Evolutionary conservation across 495 filamentous ascomycete genomes (phyloP).

Genomic region (Trichoderma reesei): DNA sequence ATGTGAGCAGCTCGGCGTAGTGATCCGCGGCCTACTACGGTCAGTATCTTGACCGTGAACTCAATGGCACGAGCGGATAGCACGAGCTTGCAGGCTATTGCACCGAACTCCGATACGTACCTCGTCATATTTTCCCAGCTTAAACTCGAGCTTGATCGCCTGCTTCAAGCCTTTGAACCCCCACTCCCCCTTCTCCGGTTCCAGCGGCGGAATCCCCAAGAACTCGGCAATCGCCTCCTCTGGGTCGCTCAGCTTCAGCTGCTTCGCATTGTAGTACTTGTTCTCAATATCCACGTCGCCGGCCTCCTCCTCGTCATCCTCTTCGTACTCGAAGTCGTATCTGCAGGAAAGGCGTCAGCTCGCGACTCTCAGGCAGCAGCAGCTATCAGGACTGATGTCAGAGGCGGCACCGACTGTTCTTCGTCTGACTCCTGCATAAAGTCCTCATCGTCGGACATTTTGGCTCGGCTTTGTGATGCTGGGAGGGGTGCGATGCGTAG

Average conservation of each 20-base stretch:
- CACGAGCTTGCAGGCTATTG: too few species aligned
- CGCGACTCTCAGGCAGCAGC: neutral
- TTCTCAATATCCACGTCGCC: conserved; percentile 95
- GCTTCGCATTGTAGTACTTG: conserved; percentile 99
- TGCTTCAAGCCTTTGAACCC: conserved; percentile 98
- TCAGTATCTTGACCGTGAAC: too few species aligned
- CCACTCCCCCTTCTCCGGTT: conserved; percentile 90
- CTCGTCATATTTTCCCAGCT: conserved; percentile 72
- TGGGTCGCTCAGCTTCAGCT: conserved; percentile 79
- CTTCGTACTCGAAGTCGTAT: conserved; percentile 93
- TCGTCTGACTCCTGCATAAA: conserved; percentile 98
- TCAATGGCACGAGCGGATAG: too few species aligned
- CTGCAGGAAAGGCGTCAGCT: conserved; percentile 29
- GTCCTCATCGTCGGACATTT: conserved; percentile 81
- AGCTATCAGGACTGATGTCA: neutral
- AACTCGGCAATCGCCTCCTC: conserved; percentile 90
- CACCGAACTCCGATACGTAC: conserved; percentile 33
- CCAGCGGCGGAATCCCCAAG: conserved; percentile 69
- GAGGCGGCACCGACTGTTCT: conserved; percentile 50
- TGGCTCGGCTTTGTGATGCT: neutral
- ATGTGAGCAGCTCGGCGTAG: conserved; percentile 89
- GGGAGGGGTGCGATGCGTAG: neutral
- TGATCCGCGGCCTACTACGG: conserved; percentile 73
- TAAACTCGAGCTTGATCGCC: conserved; percentile 94
- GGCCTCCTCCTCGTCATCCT: conserved; percentile 80